These are phyloP conservation scores for Parascedosporium putredinis DNA, from an alignment of 2,329 filamentous ascomycete species.

Conservation along the genomic window DNA sequence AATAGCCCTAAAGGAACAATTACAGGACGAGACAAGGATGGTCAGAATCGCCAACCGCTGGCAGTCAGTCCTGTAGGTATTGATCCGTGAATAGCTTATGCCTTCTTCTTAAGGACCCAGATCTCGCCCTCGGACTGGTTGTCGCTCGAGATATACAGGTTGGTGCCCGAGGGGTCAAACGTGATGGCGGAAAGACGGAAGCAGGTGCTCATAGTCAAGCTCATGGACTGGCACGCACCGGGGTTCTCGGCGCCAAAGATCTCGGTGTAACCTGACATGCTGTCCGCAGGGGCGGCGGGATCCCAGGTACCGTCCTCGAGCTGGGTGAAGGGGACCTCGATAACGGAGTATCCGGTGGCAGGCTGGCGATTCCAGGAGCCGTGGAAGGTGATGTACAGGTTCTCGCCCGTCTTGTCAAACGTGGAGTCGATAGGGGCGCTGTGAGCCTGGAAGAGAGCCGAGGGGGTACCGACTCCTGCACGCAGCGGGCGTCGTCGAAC, in stretches of 20 bases:
- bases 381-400: conserved; percentile 50
- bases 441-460: conserved; percentile 45
- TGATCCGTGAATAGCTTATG: too few relatives aligned
- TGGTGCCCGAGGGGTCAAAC: conserved; percentile 14
- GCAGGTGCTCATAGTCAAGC: conserved; percentile 14
- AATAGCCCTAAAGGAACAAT: too few relatives aligned
- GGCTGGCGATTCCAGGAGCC: conserved; percentile 40
- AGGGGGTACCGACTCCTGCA: conserved; percentile 24
- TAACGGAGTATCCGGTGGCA: conserved; percentile 26
- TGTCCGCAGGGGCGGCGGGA: conserved; percentile 20
- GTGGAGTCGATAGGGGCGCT: conserved; percentile 51
- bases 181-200: conserved; percentile 15
- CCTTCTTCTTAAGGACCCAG: conserved; percentile 12
- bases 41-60: too few relatives aligned
- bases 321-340: conserved; percentile 22
- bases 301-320: conserved; percentile 18
- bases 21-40: neutral
- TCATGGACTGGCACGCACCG: conserved; percentile 13
- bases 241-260: conserved; percentile 22
- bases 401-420: conserved; percentile 40
- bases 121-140: conserved; percentile 16
- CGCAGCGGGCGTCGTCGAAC: conserved; percentile 25
- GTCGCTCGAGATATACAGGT: conserved; percentile 16
- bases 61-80: too few relatives aligned
- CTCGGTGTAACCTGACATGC: conserved; percentile 19